A percentile compares a stretch with the other conserved stretches of the same genome.
Conservation (phyloP, 169 alveolate genomes). For the Besnoitia besnoiti region DNA sequence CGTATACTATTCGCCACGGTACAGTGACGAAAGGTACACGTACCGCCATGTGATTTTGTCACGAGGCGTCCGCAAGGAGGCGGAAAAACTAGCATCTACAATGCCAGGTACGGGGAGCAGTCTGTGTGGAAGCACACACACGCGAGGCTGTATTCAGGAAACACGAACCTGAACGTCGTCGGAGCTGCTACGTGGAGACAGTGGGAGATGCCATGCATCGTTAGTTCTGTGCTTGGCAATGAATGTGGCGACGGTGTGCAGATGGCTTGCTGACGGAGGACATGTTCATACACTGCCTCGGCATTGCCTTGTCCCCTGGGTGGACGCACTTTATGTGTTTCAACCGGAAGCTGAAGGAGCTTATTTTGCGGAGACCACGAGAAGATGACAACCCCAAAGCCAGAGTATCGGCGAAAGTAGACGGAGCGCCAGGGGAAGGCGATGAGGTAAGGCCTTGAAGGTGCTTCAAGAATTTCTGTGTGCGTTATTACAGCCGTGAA, state of each 20-base stretch:
- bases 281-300: constrained; percentile 81
- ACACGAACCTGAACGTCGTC: too few relatives aligned
- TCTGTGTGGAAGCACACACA: too few relatives aligned
- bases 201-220: neutral
- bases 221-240: neutral
- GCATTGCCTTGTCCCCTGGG: constrained; percentile 84
- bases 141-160: too few relatives aligned
- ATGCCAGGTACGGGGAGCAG: constrained; percentile 66
- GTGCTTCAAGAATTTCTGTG: neutral
- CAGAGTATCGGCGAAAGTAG: constrained; percentile 25
- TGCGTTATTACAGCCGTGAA: neutral
- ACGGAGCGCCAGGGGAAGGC: constrained; percentile 66
- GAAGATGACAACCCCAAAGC: constrained; percentile 48
- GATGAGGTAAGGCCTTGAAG: constrained; percentile 48
- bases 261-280: constrained; percentile 81
- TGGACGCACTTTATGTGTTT: constrained; percentile 89
- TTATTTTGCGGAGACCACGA: constrained; percentile 77
- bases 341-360: constrained; percentile 81
- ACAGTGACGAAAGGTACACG: constrained; percentile 82
- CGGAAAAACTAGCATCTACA: constrained; percentile 79
- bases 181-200: neutral
- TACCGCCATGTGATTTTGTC: constrained; percentile 85
- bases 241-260: too few relatives aligned
- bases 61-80: constrained; percentile 83
- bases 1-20: constrained; percentile 86